Evolutionary conservation across 2,329 filamentous ascomycete species (phyloP).

Genomic region (Botrytis cinerea): DNA sequence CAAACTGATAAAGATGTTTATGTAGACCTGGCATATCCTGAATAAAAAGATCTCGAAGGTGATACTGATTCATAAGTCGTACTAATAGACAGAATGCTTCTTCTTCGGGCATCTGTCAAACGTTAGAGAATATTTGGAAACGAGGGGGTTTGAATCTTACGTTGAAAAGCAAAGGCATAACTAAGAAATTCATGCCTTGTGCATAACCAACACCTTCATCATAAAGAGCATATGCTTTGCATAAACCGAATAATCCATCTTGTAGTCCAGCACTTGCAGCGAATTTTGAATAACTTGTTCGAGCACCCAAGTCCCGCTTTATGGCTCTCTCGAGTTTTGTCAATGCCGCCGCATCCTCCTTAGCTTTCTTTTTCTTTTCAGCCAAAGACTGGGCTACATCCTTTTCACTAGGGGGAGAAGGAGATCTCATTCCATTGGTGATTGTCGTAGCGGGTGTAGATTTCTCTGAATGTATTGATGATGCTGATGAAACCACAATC

Average conservation of each 20-base stretch:
- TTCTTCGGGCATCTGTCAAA: slow-evolving; percentile 81
- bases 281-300: slow-evolving; percentile 97
- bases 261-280: slow-evolving; percentile 87
- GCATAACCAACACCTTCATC: slow-evolving; percentile 95
- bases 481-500: slow-evolving; percentile 73
- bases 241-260: slow-evolving; percentile 91
- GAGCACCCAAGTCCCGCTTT: slow-evolving; percentile 82
- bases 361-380: slow-evolving; percentile 75
- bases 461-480: slow-evolving; percentile 77
- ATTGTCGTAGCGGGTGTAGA: slow-evolving; percentile 63
- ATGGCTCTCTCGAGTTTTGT: slow-evolving; percentile 90
- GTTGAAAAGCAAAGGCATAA: slow-evolving; percentile 95
- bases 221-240: slow-evolving; percentile 95
- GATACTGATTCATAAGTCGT: slow-evolving; percentile 94
- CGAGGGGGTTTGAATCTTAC: slow-evolving; percentile 49
- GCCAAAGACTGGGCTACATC: slow-evolving; percentile 59
- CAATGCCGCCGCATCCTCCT: slow-evolving; percentile 72
- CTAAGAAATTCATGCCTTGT: slow-evolving; percentile 98
- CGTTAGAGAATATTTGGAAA: slow-evolving; percentile 33
- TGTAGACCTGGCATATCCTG: slow-evolving; percentile 97
- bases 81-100: slow-evolving; percentile 95
- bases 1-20: slow-evolving; percentile 91
- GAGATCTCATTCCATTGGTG: slow-evolving; percentile 54
- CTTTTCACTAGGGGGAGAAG: slow-evolving; percentile 61
- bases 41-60: slow-evolving; percentile 87